Conservation (phyloP, 306 rosid species). For the Begonia masoniana region DNA sequence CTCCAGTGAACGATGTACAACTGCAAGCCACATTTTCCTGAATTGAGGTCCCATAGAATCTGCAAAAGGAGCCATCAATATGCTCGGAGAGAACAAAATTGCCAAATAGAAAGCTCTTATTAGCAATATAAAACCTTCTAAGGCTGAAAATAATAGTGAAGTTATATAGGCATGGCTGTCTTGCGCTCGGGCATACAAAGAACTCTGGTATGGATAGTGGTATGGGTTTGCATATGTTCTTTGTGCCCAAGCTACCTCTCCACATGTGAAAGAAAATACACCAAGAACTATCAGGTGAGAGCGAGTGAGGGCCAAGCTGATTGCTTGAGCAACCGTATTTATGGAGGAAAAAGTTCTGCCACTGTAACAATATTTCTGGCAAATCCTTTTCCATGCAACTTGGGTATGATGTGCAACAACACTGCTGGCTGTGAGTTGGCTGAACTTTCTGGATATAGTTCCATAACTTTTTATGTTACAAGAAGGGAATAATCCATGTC, state of each 20-base stretch:
- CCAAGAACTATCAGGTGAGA: conserved; percentile 70
- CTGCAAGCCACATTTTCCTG: conserved; percentile 66
- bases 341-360: conserved; percentile 31
- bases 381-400: conserved; percentile 56
- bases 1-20: conserved; percentile 76
- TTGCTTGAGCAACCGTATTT: conserved; percentile 69
- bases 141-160: conserved; percentile 29
- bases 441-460: conserved; percentile 23
- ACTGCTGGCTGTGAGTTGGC: conserved; percentile 27
- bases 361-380: conserved; percentile 31
- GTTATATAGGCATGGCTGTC: conserved; percentile 63
- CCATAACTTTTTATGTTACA: conserved; percentile 20
- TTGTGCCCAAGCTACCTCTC: conserved; percentile 77
- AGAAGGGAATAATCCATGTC: conserved; percentile 23
- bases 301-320: conserved; percentile 68
- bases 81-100: conserved; percentile 74
- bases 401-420: conserved; percentile 34
- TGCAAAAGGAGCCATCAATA: conserved; percentile 75
- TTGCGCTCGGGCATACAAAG: conserved; percentile 54
- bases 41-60: conserved; percentile 57
- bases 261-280: conserved; percentile 57
- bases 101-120: conserved; percentile 68
- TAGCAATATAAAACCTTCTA: conserved; percentile 52
- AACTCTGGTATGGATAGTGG: conserved; percentile 31
- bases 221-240: conserved; percentile 34